Evolutionary conservation across 768 basidiomycete genomes (phyloP).

Genomic region (Coprinopsis cinerea): DNA sequence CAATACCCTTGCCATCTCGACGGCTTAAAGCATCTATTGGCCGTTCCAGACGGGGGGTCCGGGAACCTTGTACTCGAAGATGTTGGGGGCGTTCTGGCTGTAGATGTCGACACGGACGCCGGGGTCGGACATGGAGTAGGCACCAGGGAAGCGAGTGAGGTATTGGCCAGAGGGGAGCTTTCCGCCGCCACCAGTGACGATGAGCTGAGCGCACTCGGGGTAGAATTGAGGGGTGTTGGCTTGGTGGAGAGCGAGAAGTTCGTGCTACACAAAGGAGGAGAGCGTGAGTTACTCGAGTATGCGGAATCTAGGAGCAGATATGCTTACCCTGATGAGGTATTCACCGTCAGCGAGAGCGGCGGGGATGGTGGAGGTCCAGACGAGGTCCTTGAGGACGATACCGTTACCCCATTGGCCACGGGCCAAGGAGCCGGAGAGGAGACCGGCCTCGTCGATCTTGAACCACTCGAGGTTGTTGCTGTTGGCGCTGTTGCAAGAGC

Average conservation of each 20-base stretch:
- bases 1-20: background rate
- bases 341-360: slow-evolving; percentile 27
- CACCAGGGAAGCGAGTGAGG: slow-evolving; percentile 32
- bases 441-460: slow-evolving; percentile 31
- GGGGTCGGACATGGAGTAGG: slow-evolving; percentile 29
- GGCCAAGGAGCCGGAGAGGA: slow-evolving; percentile 28
- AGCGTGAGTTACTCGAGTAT: background rate
- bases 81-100: slow-evolving; percentile 24
- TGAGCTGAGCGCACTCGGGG: slow-evolving; percentile 34
- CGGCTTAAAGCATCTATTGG: background rate
- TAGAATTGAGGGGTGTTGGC: slow-evolving; percentile 36
- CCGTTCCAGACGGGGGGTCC: slow-evolving; percentile 18
- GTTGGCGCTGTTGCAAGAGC: slow-evolving; percentile 26
- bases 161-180: slow-evolving; percentile 25
- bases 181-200: slow-evolving; percentile 30
- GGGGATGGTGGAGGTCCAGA: slow-evolving; percentile 29
- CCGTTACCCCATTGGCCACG: slow-evolving; percentile 26
- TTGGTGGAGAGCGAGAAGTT: slow-evolving; percentile 32
- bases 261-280: slow-evolving; percentile 18
- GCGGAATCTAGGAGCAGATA: background rate
- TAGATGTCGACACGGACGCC: slow-evolving; percentile 34
- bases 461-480: slow-evolving; percentile 30
- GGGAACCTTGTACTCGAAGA: slow-evolving; percentile 28
- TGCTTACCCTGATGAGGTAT: slow-evolving; percentile 30
- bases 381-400: slow-evolving; percentile 21